Evolutionary conservation across 805 yeast genomes (phyloP).

Genomic region (Wickerhamomyces bisporus): DNA sequence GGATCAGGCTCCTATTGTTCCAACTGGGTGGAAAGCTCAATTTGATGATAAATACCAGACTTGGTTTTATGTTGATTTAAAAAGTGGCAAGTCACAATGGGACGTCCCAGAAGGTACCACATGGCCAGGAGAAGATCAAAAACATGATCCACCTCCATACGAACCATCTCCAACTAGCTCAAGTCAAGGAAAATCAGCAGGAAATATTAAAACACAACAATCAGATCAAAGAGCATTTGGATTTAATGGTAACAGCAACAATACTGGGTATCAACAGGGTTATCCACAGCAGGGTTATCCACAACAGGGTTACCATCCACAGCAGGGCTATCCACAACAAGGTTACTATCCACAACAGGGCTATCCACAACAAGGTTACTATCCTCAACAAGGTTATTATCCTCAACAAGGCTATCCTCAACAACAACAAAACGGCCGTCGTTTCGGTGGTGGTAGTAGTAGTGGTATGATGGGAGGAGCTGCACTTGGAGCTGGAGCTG

Average conservation of each 20-base stretch:
- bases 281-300: conserved; percentile 14
- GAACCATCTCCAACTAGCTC: conserved; percentile 12
- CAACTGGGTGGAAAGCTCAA: conserved; percentile 69
- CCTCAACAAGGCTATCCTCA: conserved; percentile 24
- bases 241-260: conserved; percentile 6
- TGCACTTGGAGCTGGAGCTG: conserved; percentile 26
- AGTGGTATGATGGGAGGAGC: conserved; percentile 23
- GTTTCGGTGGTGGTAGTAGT: conserved; percentile 25
- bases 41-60: conserved; percentile 65
- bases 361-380: conserved; percentile 10
- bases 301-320: conserved; percentile 11
- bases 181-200: conserved; percentile 5
- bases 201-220: conserved; percentile 13
- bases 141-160: conserved; percentile 39
- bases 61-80: conserved; percentile 76
- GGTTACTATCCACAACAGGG: conserved; percentile 18
- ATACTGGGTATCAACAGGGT: too few species aligned
- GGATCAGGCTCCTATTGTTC: conserved; percentile 43
- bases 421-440: conserved; percentile 29
- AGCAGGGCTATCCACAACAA: conserved; percentile 18
- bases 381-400: conserved; percentile 13
- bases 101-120: conserved; percentile 66
- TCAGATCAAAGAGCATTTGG: conserved; percentile 15
- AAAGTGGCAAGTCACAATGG: conserved; percentile 83
- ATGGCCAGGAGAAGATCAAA: conserved; percentile 27